Evolutionary conservation across 2,329 filamentous ascomycete genomes (phyloP), one percentile per base, ranked within the genome.

Genomic region (Westerdykella aurantiaca): DNA sequence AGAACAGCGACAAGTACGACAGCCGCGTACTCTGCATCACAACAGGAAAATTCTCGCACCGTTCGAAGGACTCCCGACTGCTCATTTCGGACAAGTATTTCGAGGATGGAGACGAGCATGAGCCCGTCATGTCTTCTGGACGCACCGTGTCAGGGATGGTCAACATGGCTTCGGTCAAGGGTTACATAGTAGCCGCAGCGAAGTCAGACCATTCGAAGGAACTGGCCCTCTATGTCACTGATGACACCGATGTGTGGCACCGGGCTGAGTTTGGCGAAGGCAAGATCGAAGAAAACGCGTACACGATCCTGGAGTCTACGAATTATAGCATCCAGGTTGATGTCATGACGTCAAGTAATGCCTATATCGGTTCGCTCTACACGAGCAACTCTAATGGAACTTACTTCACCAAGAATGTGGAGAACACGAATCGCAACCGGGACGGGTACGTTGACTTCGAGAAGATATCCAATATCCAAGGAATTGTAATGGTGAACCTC

Each of bases 271-370:
- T 98, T 67, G 81, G 82, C 37, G 83, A 86, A 49, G 89, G 95
- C 66, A 87, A 90, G 57, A 78, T 88, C 49, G 85, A 95, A 63
- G 81, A 91, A 62, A 77, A 81, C 56, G 88, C 87, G 2, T 98
- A 96, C 67, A 98, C 93, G 0, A 79, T 98, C 38, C 77, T 98
- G 34, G 91, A 97, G 69, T 93, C 90, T 59, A 97, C 93, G 34
- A 91, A 95, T 63, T 96, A 98, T 73, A 96, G 91, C 72, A 89
- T 98, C 56, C 91, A 97, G 69, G 82, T 98, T 43, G 90, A 97
- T 67, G 90, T 97, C 50, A 83, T 91, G 78, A 88, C 85, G 1
- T 76, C 76, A 10, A 71, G 67, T 44, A 77, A 77, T 11, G 78
- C 76, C 31, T 80, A 85, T 0, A 91, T 95, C 80, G 94, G 93